These are phyloP conservation scores for Umbelopsis ramanniana DNA, from an alignment of 192 early-diverging fungal species.

Conservation along the genomic window DNA sequence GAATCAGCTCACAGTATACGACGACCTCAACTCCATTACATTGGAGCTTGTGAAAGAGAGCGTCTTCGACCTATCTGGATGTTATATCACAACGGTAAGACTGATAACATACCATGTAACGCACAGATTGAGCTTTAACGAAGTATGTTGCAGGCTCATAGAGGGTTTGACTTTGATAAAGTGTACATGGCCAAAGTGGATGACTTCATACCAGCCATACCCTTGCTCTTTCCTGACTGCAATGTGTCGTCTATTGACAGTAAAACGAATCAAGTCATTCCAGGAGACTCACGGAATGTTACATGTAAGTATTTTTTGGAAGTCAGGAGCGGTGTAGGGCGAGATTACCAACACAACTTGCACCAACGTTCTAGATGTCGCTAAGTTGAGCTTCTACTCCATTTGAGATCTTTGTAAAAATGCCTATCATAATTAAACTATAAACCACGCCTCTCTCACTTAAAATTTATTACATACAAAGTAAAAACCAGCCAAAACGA, in stretches of 20 bases:
- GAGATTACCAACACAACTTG: no score
- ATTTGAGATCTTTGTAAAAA: neutral
- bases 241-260: neutral
- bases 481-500: neutral
- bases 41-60: neutral
- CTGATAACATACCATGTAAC: neutral
- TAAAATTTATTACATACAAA: no score
- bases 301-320: neutral
- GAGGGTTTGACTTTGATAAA: neutral
- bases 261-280: neutral
- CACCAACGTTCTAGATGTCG: neutral
- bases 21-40: neutral
- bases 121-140: neutral
- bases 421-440: no score
- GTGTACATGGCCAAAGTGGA: neutral
- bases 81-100: neutral
- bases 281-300: neutral
- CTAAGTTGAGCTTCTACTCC: neutral
- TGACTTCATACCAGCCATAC: neutral
- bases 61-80: neutral
- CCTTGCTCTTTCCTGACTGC: neutral
- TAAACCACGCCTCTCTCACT: no score
- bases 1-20: neutral
- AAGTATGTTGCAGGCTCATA: neutral
- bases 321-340: neutral